A percentile compares a stretch with the other conserved stretches of the same genome.
Conservation (phyloP, 495 filamentous ascomycete species). For the Thozetella sp. region DNA sequence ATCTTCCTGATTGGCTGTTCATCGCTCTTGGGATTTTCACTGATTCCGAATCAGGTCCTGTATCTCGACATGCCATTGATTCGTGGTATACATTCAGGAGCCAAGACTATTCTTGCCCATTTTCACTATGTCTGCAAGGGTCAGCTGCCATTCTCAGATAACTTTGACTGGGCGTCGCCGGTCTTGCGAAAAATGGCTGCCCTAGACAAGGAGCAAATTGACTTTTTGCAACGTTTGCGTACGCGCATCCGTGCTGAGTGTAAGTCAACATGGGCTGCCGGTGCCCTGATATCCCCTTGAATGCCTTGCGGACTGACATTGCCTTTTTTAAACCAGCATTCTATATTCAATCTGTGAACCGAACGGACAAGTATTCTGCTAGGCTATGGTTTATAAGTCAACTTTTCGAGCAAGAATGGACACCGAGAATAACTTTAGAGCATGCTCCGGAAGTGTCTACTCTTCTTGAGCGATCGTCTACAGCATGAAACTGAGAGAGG, state of each 20-base stretch:
- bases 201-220: slow-evolving; percentile 29
- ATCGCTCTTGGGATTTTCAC: background rate
- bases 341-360: slow-evolving; percentile 24
- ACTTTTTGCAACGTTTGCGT: slow-evolving; percentile 27
- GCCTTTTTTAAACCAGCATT: slow-evolving; percentile 12
- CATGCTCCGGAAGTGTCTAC: no score
- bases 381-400: slow-evolving; percentile 39
- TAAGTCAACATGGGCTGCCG: slow-evolving; percentile 26
- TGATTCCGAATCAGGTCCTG: slow-evolving; percentile 17
- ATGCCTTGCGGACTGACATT: background rate
- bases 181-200: slow-evolving; percentile 32
- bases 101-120: slow-evolving; percentile 42
- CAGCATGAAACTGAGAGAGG: no score
- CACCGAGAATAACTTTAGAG: slow-evolving; percentile 34
- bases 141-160: slow-evolving; percentile 27
- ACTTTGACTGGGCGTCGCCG: slow-evolving; percentile 31
- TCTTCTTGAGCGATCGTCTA: no score
- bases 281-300: background rate
- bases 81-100: slow-evolving; percentile 38
- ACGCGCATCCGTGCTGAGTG: slow-evolving; percentile 24
- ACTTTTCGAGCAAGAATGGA: slow-evolving; percentile 37
- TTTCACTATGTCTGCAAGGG: slow-evolving; percentile 43
- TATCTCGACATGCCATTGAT: slow-evolving; percentile 40
- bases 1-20: background rate
- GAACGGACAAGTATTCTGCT: slow-evolving; percentile 27